Evolutionary conservation across 2,329 filamentous ascomycete species (phyloP), one percentile per base, ranked within the genome.

Genomic region (Colletotrichum sp.): DNA sequence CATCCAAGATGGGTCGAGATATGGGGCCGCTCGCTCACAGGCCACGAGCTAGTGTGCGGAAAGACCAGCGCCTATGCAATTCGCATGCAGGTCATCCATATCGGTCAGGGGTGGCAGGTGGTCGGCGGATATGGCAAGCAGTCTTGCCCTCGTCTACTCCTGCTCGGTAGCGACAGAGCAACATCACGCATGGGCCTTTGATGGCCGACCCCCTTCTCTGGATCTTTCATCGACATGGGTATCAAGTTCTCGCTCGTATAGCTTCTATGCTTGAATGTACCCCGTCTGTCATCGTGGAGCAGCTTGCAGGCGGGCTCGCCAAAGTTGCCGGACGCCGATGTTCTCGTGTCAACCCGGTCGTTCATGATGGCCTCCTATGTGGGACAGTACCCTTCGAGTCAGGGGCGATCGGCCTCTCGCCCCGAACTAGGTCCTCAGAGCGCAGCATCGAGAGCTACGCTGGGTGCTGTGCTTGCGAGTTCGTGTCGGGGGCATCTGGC

Each of bases 351-450:
- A 18, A 63, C 52, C 55, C 55, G 21, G 55, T 28, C 62, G 24
- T 24, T 24, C 30, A 28, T 26, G n/a, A 72, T 72, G 72, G n/a
- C 44, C 68, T 67, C 55, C 73, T 18, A 36, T 60, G 70, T 68
- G 64, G 73, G 39, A 68, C 44, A 28, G 16, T n/a, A 62, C 28
- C 39, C n/a, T 73, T 60, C 44, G 63, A 68, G 28, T 18, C 64
- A 73, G 64, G 73, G 73, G 63, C 26, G 57, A 55, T 64, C 62
- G 68, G 60, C 60, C 52, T 75, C 52, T 62, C 36, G 68, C 52
- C 7, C 39, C 72, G 30, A 30, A 52, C 62, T 55, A 36, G 28
- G 52, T 26, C 34, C 34, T 68, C 64, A 34, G 32, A 36, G 34
- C 64, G 64, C 44, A 73, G 24, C 70, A 65, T 73, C 44, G 70